A percentile compares a stretch with the other conserved stretches of the same genome.
Conservation (phyloP, 495 filamentous ascomycete genomes). For the Opeltia flavorubescens region DNA sequence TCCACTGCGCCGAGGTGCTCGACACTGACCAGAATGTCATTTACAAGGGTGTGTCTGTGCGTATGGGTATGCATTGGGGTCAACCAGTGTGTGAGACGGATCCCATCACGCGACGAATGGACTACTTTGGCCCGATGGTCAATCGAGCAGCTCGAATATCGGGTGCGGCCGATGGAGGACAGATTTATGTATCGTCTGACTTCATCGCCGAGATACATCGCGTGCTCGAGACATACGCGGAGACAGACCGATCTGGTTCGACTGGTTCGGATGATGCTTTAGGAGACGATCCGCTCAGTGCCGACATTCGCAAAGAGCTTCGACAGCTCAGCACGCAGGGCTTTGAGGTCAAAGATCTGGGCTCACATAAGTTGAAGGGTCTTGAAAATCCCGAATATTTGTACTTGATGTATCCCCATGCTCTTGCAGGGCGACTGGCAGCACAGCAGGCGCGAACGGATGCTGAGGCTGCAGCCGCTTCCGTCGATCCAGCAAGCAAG, state of each 20-base stretch:
- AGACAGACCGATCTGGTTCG: constrained; percentile 55
- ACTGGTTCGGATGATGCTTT: constrained; percentile 53
- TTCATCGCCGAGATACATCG: constrained; percentile 93
- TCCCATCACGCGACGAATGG: constrained; percentile 94
- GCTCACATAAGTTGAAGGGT: constrained; percentile 85
- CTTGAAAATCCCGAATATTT: constrained; percentile 95
- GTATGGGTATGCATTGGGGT: constrained; percentile 96
- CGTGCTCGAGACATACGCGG: constrained; percentile 71
- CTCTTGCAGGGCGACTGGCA: constrained; percentile 65
- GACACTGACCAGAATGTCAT: constrained; percentile 83
- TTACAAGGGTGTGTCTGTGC: constrained; percentile 81
- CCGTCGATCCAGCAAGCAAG: constrained; percentile 26
- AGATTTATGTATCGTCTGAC: constrained; percentile 91
- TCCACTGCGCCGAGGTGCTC: constrained; percentile 63
- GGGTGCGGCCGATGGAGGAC: constrained; percentile 87
- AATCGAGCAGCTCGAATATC: constrained; percentile 91
- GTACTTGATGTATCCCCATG: constrained; percentile 83
- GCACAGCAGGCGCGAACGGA: constrained; percentile 40
- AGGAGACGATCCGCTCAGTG: constrained; percentile 54
- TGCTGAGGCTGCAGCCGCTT: constrained; percentile 22
- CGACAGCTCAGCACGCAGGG: constrained; percentile 79
- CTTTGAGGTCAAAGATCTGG: constrained; percentile 93
- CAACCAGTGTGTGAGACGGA: constrained; percentile 88
- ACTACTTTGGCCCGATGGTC: constrained; percentile 99
- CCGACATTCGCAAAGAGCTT: constrained; percentile 74